Evolutionary conservation across 75 land plant genomes (phyloP).

Genomic region (Isoetes taiwanensis): DNA sequence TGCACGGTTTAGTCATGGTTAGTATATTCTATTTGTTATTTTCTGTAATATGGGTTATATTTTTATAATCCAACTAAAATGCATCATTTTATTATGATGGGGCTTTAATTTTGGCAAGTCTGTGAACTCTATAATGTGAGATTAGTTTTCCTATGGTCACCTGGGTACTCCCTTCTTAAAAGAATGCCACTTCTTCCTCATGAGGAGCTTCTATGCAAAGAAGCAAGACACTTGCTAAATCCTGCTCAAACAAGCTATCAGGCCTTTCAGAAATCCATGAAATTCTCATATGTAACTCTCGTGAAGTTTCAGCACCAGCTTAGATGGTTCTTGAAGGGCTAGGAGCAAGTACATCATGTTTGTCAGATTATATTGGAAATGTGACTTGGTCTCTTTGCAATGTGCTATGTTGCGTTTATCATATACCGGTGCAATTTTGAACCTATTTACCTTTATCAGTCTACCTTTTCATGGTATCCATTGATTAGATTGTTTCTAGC

Average conservation of each 20-base stretch:
- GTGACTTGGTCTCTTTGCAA: slow-evolving; percentile 65
- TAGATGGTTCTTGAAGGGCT: slow-evolving; percentile 42
- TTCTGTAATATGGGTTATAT: too few relatives aligned
- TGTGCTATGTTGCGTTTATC: slow-evolving; percentile 57
- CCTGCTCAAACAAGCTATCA: too few relatives aligned
- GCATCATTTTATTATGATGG: slow-evolving; percentile 9
- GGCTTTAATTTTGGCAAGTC: slow-evolving; percentile 98
- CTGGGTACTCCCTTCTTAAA: slow-evolving; percentile 73
- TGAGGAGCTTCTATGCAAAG: slow-evolving; percentile 83
- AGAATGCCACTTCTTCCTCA: slow-evolving; percentile 68
- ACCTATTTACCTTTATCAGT: slow-evolving; percentile 65
- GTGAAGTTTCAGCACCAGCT: slow-evolving; percentile 54
- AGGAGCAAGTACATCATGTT: slow-evolving; percentile 21
- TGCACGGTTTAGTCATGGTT: slow-evolving; percentile 94
- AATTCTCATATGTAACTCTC: slow-evolving; percentile 53
- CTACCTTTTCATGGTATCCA: too few relatives aligned
- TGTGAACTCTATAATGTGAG: slow-evolving; percentile 79
- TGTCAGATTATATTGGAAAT: slow-evolving; percentile 14
- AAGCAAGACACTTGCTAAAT: slow-evolving; percentile 42
- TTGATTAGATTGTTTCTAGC: too few relatives aligned
- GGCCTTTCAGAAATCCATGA: slow-evolving; percentile 23
- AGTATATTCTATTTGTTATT: too few relatives aligned
- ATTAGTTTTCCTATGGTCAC: slow-evolving; percentile 79
- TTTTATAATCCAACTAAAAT: too few relatives aligned
- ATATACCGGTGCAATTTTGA: slow-evolving; percentile 44